A percentile compares a stretch with the other conserved stretches of the same genome.
Conservation (phyloP, 768 basidiomycete species). For the Rhizopogon vulgaris region DNA sequence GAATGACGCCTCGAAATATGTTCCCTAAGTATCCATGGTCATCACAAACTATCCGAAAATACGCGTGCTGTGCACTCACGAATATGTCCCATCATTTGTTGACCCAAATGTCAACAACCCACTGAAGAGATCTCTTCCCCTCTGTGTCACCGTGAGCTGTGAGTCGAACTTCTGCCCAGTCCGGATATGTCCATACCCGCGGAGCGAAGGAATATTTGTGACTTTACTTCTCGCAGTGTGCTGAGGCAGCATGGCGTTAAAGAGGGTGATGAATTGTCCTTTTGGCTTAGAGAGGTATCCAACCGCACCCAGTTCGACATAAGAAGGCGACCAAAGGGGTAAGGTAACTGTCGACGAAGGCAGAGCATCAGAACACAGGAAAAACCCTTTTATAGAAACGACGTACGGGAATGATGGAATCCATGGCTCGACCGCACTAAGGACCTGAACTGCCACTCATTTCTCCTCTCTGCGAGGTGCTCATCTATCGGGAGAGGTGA, state of each 20-base stretch:
- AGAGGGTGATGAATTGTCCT: constrained; percentile 60
- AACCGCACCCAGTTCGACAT: constrained; percentile 56
- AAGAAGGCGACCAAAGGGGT: constrained; percentile 62
- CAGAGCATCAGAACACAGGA: neutral
- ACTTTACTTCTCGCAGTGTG: constrained; percentile 35
- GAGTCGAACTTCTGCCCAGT: constrained; percentile 35
- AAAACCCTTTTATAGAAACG: neutral
- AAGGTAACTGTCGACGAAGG: constrained; percentile 37
- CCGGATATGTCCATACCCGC: constrained; percentile 49
- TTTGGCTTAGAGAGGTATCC: constrained; percentile 60
- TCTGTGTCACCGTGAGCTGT: constrained; percentile 49
- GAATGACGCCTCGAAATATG: constrained; percentile 43
- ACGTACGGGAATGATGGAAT: constrained; percentile 64
- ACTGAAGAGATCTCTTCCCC: constrained; percentile 48
- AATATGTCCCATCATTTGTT: constrained; percentile 26
- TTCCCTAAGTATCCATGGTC: constrained; percentile 34
- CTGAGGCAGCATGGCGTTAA: constrained; percentile 53
- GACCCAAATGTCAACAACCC: constrained; percentile 42
- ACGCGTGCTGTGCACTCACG: constrained; percentile 46
- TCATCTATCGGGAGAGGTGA: constrained; percentile 35
- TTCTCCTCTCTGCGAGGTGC: constrained; percentile 33
- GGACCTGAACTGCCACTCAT: constrained; percentile 66
- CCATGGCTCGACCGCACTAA: constrained; percentile 47
- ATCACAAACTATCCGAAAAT: constrained; percentile 31
- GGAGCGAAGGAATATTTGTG: constrained; percentile 45